Percentiles rank a stretch among this genome's conserved stretches.
Conservation (phyloP, 306 rosid species). For the Cucurbita pepo region DNA sequence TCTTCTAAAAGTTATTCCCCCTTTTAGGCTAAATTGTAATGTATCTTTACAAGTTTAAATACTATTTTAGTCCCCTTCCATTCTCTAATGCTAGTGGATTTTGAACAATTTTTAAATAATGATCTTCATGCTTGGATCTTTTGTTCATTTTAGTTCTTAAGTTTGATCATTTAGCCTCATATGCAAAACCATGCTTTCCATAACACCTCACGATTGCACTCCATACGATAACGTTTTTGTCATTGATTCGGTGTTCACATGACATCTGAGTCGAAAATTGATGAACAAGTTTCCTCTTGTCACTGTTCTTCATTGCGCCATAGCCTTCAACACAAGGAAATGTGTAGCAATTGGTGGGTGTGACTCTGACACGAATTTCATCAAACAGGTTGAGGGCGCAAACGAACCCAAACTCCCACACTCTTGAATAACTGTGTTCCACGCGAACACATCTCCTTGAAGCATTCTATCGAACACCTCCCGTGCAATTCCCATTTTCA, state of each 20-base stretch:
- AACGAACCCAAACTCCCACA: constrained; percentile 56
- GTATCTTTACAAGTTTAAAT: neutral
- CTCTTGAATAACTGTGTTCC: constrained; percentile 61
- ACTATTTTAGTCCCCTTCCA: neutral
- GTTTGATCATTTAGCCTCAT: constrained; percentile 18
- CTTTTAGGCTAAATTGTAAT: neutral
- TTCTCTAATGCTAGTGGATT: too few species aligned
- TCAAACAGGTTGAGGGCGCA: constrained; percentile 28
- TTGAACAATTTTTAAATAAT: too few species aligned
- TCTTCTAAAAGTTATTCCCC: neutral
- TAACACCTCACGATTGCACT: constrained; percentile 63
- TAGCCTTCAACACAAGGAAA: constrained; percentile 75
- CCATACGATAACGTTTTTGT: constrained; percentile 38
- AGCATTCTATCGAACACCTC: constrained; percentile 59
- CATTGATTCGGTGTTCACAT: constrained; percentile 21
- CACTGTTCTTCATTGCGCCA: constrained; percentile 29
- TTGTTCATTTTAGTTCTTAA: too few species aligned
- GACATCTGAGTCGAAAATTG: neutral
- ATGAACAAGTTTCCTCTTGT: constrained; percentile 38
- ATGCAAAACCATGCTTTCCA: constrained; percentile 48
- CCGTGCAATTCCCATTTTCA: constrained; percentile 33
- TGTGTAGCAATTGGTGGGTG: constrained; percentile 34
- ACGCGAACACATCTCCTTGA: constrained; percentile 49
- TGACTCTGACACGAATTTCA: constrained; percentile 28
- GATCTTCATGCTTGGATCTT: too few species aligned